A percentile compares a stretch with the other conserved stretches of the same genome.
These are phyloP conservation scores for Arthrobotrys iridis DNA, from an alignment of 2,329 filamentous ascomycete genomes.

Conservation along the genomic window DNA sequence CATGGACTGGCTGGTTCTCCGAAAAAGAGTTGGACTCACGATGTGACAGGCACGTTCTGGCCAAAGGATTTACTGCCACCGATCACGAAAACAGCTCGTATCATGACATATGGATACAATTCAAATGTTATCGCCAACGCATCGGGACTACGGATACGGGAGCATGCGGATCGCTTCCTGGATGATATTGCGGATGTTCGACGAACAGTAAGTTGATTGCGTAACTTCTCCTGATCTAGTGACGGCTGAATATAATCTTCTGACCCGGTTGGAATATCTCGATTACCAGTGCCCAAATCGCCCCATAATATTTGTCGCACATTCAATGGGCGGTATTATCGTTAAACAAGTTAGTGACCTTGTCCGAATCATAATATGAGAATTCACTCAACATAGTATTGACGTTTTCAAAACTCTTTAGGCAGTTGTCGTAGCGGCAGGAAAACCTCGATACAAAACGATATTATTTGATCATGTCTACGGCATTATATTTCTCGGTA, in stretches of 20 bases:
- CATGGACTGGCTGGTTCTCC: slow-evolving; percentile 19
- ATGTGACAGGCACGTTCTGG: slow-evolving; percentile 25
- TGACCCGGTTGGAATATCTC: neutral
- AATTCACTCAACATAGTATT: neutral
- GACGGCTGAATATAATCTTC: neutral
- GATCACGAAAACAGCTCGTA: slow-evolving; percentile 44
- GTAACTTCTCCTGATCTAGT: neutral
- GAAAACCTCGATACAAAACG: slow-evolving; percentile 25
- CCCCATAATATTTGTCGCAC: slow-evolving; percentile 53
- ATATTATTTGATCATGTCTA: slow-evolving; percentile 27
- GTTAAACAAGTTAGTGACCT: slow-evolving; percentile 45
- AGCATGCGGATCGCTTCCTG: slow-evolving; percentile 20
- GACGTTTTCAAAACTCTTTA: slow-evolving; percentile 10
- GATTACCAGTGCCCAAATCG: slow-evolving; percentile 26
- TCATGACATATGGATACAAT: slow-evolving; percentile 53
- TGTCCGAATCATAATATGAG: neutral
- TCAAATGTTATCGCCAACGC: slow-evolving; percentile 29
- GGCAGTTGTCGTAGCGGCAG: slow-evolving; percentile 41
- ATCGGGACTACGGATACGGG: neutral
- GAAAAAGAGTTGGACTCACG: slow-evolving; percentile 1
- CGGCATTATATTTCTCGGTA: neutral
- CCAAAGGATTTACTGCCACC: slow-evolving; percentile 52
- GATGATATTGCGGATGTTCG: slow-evolving; percentile 9
- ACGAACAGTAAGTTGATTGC: neutral
- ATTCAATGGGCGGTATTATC: slow-evolving; percentile 50